Percentiles rank a stretch among this genome's conserved stretches.
Conservation (phyloP, 768 basidiomycete species). For the Hortiboletus campestris region DNA sequence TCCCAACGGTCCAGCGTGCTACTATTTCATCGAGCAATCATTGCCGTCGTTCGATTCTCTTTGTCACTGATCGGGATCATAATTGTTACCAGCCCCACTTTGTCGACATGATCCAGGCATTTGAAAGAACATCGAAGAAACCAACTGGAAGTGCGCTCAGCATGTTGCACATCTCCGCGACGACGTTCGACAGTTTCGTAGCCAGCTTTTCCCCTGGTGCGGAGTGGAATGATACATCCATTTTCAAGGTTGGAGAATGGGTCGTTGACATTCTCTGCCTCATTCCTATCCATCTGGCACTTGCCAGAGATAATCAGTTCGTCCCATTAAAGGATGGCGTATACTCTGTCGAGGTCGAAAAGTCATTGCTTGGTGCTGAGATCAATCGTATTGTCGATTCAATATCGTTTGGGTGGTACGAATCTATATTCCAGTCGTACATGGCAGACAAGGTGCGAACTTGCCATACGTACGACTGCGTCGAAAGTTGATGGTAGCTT, state of each 20-base stretch:
- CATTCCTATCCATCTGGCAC: constrained; percentile 62
- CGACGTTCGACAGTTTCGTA: constrained; percentile 27
- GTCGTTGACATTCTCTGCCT: constrained; percentile 58
- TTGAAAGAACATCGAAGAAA: constrained; percentile 51
- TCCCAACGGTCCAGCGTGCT: constrained; percentile 47
- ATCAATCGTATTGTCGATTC: constrained; percentile 53
- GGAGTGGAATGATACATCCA: constrained; percentile 31
- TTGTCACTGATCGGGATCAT: constrained; percentile 40
- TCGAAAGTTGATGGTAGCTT: not conserved
- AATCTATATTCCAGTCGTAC: constrained; percentile 61
- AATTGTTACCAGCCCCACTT: constrained; percentile 42
- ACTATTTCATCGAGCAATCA: constrained; percentile 38
- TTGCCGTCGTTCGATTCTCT: constrained; percentile 37
- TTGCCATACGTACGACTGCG: not conserved
- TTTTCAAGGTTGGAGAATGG: constrained; percentile 56
- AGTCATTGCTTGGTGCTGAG: constrained; percentile 55
- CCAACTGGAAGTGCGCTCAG: constrained; percentile 46
- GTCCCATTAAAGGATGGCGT: constrained; percentile 59
- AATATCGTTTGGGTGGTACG: constrained; percentile 65
- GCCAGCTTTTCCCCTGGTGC: not conserved
- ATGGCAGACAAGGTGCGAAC: constrained; percentile 49
- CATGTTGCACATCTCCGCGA: constrained; percentile 32
- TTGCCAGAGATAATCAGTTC: constrained; percentile 60
- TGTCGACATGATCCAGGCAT: constrained; percentile 40
- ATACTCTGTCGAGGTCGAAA: constrained; percentile 47